phyloP scores from a whole-genome alignment of 352 stramenopile genomes.

The Stramenopiles sp. region DNA sequence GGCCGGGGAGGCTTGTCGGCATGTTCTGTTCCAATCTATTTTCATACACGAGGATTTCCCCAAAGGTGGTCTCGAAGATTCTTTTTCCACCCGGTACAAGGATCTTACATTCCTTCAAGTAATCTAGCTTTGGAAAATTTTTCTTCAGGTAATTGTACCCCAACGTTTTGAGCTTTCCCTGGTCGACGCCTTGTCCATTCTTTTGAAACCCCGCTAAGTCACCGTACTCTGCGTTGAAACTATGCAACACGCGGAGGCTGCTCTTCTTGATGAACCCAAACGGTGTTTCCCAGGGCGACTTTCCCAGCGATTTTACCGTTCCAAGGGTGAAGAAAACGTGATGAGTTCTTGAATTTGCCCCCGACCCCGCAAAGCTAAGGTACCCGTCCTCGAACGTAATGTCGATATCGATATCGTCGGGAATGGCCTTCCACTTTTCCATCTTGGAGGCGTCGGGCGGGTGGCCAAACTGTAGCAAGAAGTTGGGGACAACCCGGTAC shows the following conservation, averaged over 20 bases:
- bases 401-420: slow-evolving; percentile 29
- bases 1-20: too few species aligned
- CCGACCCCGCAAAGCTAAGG: too few species aligned
- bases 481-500: slow-evolving; percentile 30
- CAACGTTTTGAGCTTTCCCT: slow-evolving; percentile 20
- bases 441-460: background rate
- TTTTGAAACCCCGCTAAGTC: too few species aligned
- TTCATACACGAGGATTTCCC: too few species aligned
- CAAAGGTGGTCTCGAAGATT: too few species aligned
- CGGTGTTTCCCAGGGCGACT: slow-evolving; percentile 15
- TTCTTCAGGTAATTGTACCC: slow-evolving; percentile 20
- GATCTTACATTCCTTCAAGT: background rate
- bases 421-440: slow-evolving; percentile 24
- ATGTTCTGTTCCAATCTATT: too few species aligned
- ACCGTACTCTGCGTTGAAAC: slow-evolving; percentile 14
- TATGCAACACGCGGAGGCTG: slow-evolving; percentile 12
- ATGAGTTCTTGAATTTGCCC: background rate
- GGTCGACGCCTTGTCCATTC: slow-evolving; percentile 16
- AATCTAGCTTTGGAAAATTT: slow-evolving; percentile 17
- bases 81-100: slow-evolving; percentile 7
- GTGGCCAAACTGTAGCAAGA: slow-evolving; percentile 39
- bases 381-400: slow-evolving; percentile 26
- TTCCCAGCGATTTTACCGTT: slow-evolving; percentile 16
- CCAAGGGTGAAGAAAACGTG: slow-evolving; percentile 10
- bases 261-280: slow-evolving; percentile 17